Evolutionary conservation across 768 basidiomycete genomes (phyloP).

Genomic region (Brasilioporus rufonigricans): DNA sequence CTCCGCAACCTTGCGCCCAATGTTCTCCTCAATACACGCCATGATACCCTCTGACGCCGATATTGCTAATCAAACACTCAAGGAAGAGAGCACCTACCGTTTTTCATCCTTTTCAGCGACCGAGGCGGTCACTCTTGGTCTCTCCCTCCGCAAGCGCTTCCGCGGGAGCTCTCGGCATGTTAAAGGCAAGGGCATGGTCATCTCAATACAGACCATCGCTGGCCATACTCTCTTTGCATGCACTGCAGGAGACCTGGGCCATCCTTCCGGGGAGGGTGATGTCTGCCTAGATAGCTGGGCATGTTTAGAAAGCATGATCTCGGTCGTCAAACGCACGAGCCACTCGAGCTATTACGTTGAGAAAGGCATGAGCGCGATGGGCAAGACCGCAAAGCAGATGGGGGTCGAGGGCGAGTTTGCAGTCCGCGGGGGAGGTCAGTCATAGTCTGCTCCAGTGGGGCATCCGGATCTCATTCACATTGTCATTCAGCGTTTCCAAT

Average conservation of each 20-base stretch:
- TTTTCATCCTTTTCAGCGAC: slow-evolving; percentile 72
- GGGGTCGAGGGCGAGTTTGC: slow-evolving; percentile 63
- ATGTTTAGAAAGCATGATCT: slow-evolving; percentile 75
- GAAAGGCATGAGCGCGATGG: slow-evolving; percentile 83
- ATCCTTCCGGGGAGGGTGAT: slow-evolving; percentile 62
- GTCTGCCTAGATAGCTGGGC: slow-evolving; percentile 82
- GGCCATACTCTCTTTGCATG: slow-evolving; percentile 81
- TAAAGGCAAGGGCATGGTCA: slow-evolving; percentile 78
- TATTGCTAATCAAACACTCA: slow-evolving; percentile 65
- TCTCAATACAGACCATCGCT: slow-evolving; percentile 75
- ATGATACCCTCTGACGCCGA: slow-evolving; percentile 70
- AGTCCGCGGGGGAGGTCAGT: slow-evolving; percentile 76
- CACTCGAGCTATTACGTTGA: slow-evolving; percentile 87
- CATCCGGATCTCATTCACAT: slow-evolving; percentile 1
- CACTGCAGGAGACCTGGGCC: slow-evolving; percentile 79
- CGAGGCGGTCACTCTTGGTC: slow-evolving; percentile 77
- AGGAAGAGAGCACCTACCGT: slow-evolving; percentile 67
- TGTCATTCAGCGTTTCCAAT: slow-evolving; percentile 70
- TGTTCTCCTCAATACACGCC: slow-evolving; percentile 64
- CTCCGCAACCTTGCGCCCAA: slow-evolving; percentile 24
- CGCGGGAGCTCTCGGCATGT: slow-evolving; percentile 65
- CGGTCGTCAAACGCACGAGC: slow-evolving; percentile 74
- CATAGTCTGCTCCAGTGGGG: neutral
- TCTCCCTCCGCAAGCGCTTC: slow-evolving; percentile 83
- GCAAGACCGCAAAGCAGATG: slow-evolving; percentile 70